Evolutionary conservation across 1,284 basidiomycete species (phyloP).

Genomic region (Apiotrichum domesticum): DNA sequence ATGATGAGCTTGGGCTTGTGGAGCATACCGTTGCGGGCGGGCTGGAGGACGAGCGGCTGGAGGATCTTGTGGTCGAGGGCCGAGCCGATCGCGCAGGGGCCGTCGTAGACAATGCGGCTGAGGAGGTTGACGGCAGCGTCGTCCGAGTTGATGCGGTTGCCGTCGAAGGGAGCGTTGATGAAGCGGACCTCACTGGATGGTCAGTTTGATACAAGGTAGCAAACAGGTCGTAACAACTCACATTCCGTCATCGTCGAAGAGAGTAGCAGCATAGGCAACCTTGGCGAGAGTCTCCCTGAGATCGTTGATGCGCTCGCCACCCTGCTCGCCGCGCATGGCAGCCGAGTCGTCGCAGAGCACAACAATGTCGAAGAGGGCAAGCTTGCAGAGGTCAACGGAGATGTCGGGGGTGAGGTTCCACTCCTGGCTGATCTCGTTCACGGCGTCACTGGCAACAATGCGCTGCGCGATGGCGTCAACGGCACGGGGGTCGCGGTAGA

Average conservation of each 20-base stretch:
- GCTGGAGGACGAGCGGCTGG: slow-evolving; percentile 48
- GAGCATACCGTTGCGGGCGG: slow-evolving; percentile 37
- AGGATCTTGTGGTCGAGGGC: slow-evolving; percentile 47
- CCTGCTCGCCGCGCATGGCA: slow-evolving; percentile 10
- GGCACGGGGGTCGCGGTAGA: slow-evolving; percentile 49
- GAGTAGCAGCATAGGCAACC: slow-evolving; percentile 45
- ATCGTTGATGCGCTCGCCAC: slow-evolving; percentile 27
- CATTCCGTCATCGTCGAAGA: slow-evolving; percentile 49
- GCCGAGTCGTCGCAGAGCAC: slow-evolving; percentile 18
- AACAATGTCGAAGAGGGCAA: slow-evolving; percentile 16
- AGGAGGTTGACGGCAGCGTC: slow-evolving; percentile 35
- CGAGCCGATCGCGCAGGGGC: slow-evolving; percentile 36
- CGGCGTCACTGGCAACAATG: slow-evolving; percentile 42
- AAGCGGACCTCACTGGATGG: slow-evolving; percentile 43
- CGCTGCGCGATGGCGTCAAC: slow-evolving; percentile 47
- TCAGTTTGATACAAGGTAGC: background rate
- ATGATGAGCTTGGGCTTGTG: slow-evolving; percentile 49
- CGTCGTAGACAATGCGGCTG: slow-evolving; percentile 31
- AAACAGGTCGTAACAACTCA: slow-evolving; percentile 10
- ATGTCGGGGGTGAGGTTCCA: slow-evolving; percentile 49
- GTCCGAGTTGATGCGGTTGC: slow-evolving; percentile 47
- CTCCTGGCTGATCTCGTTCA: slow-evolving; percentile 43
- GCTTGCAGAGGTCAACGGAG: slow-evolving; percentile 24
- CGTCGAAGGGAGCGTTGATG: slow-evolving; percentile 47
- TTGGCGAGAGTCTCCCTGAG: slow-evolving; percentile 46